Evolutionary conservation across 345 rosid species (phyloP).

Genomic region (Heritiera littoralis): DNA sequence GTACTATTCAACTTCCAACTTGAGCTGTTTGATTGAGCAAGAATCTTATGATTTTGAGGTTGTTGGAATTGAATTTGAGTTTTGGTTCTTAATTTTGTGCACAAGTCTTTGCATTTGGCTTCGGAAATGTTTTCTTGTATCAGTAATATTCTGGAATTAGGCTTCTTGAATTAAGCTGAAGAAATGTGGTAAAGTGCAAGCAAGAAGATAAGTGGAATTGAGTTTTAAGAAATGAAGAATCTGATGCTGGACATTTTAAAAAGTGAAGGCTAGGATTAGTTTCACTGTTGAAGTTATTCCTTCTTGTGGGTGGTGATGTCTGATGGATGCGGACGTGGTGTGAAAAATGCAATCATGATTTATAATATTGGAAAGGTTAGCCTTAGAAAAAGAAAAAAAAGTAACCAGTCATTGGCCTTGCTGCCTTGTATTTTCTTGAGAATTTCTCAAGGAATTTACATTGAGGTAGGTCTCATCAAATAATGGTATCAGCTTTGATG

Average conservation of each 20-base stretch:
- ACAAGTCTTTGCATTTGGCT: background rate
- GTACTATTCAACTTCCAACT: constrained; percentile 30
- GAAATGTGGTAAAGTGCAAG: constrained; percentile 1
- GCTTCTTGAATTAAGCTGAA: background rate
- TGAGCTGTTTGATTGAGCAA: background rate
- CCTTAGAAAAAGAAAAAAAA: background rate
- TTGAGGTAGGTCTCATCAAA: too few relatives aligned
- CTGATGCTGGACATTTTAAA: background rate
- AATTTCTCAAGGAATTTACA: background rate
- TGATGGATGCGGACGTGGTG: background rate
- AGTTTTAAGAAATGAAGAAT: background rate
- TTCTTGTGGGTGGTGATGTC: background rate
- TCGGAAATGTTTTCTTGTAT: background rate
- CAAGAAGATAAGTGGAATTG: background rate
- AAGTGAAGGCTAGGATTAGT: background rate
- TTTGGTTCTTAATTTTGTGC: background rate
- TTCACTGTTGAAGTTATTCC: background rate
- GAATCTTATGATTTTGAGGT: background rate
- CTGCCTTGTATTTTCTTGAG: background rate
- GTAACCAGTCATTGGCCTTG: background rate
- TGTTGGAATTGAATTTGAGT: background rate
- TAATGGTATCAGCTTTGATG: background rate
- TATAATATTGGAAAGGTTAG: background rate
- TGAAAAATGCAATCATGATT: background rate
- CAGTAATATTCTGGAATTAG: background rate